phyloP scores from a whole-genome alignment of 225 moss, liverwort and hornwort genomes.

The Lunularia cruciata region DNA sequence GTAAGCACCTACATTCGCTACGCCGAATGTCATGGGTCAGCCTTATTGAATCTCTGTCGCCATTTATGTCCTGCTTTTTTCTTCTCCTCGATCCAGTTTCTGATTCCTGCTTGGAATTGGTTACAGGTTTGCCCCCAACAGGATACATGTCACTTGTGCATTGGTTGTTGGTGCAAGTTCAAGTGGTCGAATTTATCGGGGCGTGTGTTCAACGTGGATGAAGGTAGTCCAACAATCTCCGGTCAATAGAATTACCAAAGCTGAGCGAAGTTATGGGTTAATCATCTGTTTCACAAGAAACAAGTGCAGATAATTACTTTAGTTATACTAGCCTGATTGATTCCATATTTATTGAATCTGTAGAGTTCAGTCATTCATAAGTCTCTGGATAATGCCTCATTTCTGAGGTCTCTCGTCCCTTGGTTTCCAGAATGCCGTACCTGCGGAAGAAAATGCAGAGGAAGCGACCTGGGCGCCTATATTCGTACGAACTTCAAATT shows the following conservation, averaged over 20 bases:
- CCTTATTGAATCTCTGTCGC: too few species aligned
- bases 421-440: slow-evolving; percentile 38
- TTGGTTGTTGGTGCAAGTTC: slow-evolving; percentile 66
- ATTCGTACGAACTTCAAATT: slow-evolving; percentile 79
- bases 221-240: too few species aligned
- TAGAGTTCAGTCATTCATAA: too few species aligned
- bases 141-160: slow-evolving; percentile 94
- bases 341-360: too few species aligned
- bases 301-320: too few species aligned
- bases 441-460: slow-evolving; percentile 28
- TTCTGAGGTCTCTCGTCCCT: background rate
- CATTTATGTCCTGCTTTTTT: background rate
- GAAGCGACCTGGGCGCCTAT: slow-evolving; percentile 69
- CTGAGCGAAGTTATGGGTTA: too few species aligned
- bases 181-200: slow-evolving; percentile 74
- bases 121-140: slow-evolving; percentile 39
- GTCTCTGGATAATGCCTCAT: background rate
- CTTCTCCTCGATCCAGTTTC: background rate
- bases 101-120: background rate
- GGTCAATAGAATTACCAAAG: too few species aligned
- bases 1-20: slow-evolving; percentile 19
- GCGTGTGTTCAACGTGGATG: slow-evolving; percentile 98
- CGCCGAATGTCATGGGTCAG: too few species aligned
- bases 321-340: too few species aligned
- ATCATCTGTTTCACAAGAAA: too few species aligned